Evolutionary conservation across 495 filamentous ascomycete genomes (phyloP).

Genomic region (Monascus purpureus): DNA sequence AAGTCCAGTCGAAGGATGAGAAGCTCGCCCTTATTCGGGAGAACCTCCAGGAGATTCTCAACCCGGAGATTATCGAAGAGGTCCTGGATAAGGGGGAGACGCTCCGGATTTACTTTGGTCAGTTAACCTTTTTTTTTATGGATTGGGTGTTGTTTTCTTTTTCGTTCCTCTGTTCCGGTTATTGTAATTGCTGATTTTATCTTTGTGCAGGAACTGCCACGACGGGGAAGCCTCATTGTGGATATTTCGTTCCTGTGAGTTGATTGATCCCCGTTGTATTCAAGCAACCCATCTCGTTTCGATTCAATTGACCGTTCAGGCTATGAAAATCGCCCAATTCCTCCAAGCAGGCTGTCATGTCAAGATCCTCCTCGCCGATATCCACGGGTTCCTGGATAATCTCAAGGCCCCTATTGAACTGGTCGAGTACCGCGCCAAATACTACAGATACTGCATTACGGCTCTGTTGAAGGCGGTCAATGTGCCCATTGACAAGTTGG

Average conservation of each 20-base stretch:
- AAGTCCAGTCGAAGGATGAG: conserved; percentile 1
- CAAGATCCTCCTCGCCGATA: conserved; percentile 67
- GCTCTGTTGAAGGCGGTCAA: conserved; percentile 54
- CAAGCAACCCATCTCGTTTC: neutral
- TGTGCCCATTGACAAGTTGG: conserved; percentile 60
- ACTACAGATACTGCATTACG: conserved; percentile 55
- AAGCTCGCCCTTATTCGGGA: conserved; percentile 59
- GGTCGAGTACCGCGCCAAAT: conserved; percentile 62
- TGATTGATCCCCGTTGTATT: neutral
- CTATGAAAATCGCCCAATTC: conserved; percentile 80
- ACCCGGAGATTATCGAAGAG: conserved; percentile 70
- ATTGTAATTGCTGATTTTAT: conserved; percentile 1
- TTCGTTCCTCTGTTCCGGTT: neutral
- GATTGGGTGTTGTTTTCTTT: neutral
- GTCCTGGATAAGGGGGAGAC: conserved; percentile 56
- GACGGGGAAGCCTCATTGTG: conserved; percentile 65
- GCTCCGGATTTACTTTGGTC: conserved; percentile 76
- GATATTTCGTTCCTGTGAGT: conserved; percentile 46
- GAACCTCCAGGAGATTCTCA: conserved; percentile 74
- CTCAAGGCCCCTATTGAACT: conserved; percentile 78
- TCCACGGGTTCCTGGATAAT: conserved; percentile 70
- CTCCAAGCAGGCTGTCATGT: conserved; percentile 74
- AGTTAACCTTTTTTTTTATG: neutral
- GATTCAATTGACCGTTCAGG: conserved; percentile 24
- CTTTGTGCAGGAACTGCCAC: conserved; percentile 51